Base-by-base conservation (phyloP, 768 basidiomycete species). In the Rhizopogon vinicolor region DNA sequence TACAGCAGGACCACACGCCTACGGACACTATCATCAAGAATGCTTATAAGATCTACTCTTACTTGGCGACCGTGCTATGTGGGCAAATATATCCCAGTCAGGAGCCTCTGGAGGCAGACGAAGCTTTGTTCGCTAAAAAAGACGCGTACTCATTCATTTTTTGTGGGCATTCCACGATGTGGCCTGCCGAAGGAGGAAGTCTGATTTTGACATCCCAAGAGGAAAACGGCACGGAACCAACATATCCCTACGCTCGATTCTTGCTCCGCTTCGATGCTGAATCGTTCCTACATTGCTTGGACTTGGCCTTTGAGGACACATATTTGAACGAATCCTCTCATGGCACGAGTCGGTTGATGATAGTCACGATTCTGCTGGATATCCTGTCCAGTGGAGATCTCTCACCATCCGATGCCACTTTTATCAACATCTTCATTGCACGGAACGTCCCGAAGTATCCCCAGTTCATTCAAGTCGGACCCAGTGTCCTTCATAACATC, bases 391-490 rank as follows among this genome's bases (percentile, higher is more conserved):
- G 74, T 51, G 73, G 72, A 22, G 75, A 77, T 48, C 71, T 93
- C 28, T 72, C 82, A 0, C 69, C 81, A 29, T 70, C 78, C 41
- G 93, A 91, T 65, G 72, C 75, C 55, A 93, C 91, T 3, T 91
- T 99, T 68, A 79, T 96, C 49, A 85, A 95, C 65, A 98, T 99
- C 58, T 99, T 99, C 71, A 81, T 98, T 54, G 92, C 97, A 3
- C 87, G 95, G 56, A 99, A 98, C 68, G 84, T 97, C 10, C 93
- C 97, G 0, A 98, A 98, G 72, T 99, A 98, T 72, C 85, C 89
- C 1, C 94, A 97, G 70, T 92, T 86, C 68, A 78, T 93, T 46
- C 70, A 80, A 53, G 53, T 73, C 46, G 35, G 33, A n/a, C 56
- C 56, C 58, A 85, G 80, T 57, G 75, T 81, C 3, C 76, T 94